Conservation (phyloP, 2,329 filamentous ascomycete species). For the Graphilbum ipis-grandicollis region DNA sequence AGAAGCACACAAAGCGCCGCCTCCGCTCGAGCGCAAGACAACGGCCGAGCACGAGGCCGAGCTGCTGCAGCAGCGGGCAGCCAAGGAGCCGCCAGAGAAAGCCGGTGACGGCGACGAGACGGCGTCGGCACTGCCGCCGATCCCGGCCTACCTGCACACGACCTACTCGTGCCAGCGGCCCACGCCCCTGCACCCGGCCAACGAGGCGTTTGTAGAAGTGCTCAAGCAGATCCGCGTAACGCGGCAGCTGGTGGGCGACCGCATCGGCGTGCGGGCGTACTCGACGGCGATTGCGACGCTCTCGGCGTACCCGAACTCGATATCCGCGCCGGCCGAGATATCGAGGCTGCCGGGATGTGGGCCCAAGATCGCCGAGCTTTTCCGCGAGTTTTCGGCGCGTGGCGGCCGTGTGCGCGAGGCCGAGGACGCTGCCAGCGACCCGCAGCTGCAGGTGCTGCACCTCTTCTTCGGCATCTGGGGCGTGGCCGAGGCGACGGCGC, state of each 20-base stretch:
- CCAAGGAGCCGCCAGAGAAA: too few relatives aligned
- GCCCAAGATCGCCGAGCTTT: conserved; percentile 60
- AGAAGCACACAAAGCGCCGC: neutral
- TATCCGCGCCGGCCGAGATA: conserved; percentile 23
- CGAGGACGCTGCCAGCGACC: conserved; percentile 43
- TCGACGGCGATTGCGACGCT: conserved; percentile 72
- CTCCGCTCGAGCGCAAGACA: neutral
- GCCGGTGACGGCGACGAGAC: too few relatives aligned
- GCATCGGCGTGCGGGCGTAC: conserved; percentile 71
- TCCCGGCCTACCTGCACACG: conserved; percentile 49
- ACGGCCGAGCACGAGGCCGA: conserved; percentile 3
- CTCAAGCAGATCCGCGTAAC: conserved; percentile 58
- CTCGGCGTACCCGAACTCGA: conserved; percentile 53
- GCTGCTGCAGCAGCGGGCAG: conserved; percentile 2
- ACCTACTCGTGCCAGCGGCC: conserved; percentile 68
- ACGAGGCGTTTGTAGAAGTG: conserved; percentile 55
- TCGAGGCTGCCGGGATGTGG: conserved; percentile 61
- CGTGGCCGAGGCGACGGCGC: conserved; percentile 67
- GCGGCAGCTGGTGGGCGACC: conserved; percentile 54
- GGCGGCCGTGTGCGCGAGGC: conserved; percentile 43
- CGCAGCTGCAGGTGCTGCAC: conserved; percentile 44
- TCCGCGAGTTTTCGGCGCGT: conserved; percentile 50
- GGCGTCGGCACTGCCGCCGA: conserved; percentile 41
- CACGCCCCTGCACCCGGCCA: conserved; percentile 53
- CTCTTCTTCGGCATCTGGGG: conserved; percentile 80